A percentile compares a stretch with the other conserved stretches of the same genome.
These are phyloP conservation scores for Volvox reticuliferus DNA, from an alignment of 139 green algal species.

Conservation along the genomic window DNA sequence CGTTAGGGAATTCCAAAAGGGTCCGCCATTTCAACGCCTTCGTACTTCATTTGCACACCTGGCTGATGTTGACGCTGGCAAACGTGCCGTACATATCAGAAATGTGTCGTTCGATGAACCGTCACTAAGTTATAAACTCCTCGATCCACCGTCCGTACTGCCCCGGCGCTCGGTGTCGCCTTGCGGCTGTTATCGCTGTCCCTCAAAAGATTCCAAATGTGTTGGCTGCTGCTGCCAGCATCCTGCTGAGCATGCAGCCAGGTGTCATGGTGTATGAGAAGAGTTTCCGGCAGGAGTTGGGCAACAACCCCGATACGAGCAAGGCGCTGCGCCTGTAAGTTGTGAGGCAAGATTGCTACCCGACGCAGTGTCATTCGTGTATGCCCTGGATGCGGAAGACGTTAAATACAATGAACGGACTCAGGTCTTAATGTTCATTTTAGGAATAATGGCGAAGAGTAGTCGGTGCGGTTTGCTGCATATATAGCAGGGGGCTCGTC, in stretches of 20 bases:
- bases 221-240: slow-evolving; percentile 11
- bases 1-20: no score
- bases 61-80: no score
- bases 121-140: no score
- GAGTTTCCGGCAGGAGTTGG: slow-evolving; percentile 53
- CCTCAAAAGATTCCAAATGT: slow-evolving; percentile 36
- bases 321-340: slow-evolving; percentile 68
- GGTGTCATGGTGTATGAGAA: slow-evolving; percentile 40
- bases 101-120: no score
- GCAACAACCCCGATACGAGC: slow-evolving; percentile 73
- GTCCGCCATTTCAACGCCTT: no score
- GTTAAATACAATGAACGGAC: no score
- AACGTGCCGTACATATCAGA: no score
- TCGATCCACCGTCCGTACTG: no score
- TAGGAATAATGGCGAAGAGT: background rate
- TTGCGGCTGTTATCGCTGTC: background rate
- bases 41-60: no score
- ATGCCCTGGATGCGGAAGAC: no score
- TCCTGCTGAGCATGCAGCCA: slow-evolving; percentile 27
- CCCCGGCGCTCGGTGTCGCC: background rate
- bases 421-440: background rate
- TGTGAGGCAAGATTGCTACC: no score
- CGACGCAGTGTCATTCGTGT: no score
- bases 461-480: background rate
- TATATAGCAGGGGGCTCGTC: background rate